phyloP scores from a whole-genome alignment of 2,329 filamentous ascomycete species.

The Aspergillus quadrilineatus region DNA sequence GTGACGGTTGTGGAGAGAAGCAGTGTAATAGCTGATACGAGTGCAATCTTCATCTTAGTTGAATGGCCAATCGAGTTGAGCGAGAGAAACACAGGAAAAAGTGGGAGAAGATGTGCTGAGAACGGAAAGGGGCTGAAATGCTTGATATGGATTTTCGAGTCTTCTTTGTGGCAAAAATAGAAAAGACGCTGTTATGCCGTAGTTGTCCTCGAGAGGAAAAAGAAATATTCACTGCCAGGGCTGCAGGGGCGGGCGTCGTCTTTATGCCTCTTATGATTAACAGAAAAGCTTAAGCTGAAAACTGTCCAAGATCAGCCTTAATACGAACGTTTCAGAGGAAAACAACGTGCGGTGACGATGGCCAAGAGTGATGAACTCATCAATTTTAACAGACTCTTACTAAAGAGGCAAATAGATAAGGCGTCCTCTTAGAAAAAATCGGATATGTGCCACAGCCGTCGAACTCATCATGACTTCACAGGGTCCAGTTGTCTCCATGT shows the following conservation, averaged over 20 bases:
- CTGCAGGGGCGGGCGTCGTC: background rate
- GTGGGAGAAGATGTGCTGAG: background rate
- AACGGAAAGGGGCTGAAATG: background rate
- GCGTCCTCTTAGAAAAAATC: background rate
- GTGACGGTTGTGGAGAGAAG: slow-evolving; percentile 30
- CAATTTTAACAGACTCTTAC: no score
- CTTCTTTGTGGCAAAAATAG: background rate
- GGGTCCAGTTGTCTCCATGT: background rate
- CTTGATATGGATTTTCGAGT: background rate
- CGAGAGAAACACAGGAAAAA: background rate
- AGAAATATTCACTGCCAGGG: no score
- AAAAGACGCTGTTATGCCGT: no score
- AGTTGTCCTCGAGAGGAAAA: no score
- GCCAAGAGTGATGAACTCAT: slow-evolving; percentile 1
- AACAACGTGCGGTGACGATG: background rate
- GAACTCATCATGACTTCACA: slow-evolving; percentile 1
- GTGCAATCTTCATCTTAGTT: slow-evolving; percentile 33
- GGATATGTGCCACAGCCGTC: background rate
- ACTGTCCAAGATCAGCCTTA: background rate
- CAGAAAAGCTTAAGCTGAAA: background rate
- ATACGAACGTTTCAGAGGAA: background rate
- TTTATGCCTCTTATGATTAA: background rate
- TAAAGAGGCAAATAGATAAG: background rate
- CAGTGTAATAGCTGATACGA: slow-evolving; percentile 27
- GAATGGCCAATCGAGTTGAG: background rate